Base-by-base conservation (phyloP, 495 filamentous ascomycete species). In the Aspergillus cavernicola region DNA sequence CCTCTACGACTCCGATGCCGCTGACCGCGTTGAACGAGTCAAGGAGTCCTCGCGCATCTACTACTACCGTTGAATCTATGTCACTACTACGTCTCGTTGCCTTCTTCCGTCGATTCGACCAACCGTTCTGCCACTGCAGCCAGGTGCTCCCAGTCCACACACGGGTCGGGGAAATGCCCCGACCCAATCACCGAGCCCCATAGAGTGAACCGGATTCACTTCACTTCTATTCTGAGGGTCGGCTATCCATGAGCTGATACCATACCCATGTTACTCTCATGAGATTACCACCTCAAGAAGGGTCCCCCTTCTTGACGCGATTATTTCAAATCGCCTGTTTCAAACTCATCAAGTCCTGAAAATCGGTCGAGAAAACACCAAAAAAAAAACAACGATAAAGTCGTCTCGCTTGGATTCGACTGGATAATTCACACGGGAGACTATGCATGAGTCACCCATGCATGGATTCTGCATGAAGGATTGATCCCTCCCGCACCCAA, bases 1-100 rank as follows among this genome's bases (percentile, higher is more conserved):
- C 5, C 58, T 76, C 31, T 76, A 76, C 49, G 59, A 67, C 32
- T 46, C 57, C 13, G 70, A 77, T 57, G 61, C 53, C n/a, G 59
- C 63, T 16, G 69, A 74, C 33, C 69, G 71, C 8, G 60, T 66
- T 9, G 70, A 71, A 55, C 72, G 72, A 7, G 59, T 53, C 2
- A 65, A 62, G 29, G 62, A 67, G 42, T 59, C 67, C 0, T 62
- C 65, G 6, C 60, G 68, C 23, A 59, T 70, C 47, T 60, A 64
- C 26, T 68, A 69, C 63, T 53, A 67, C 60, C 64, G 61, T 56
- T 72, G 65, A 71, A 55, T 1, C 1, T 8, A n/a, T 3, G 32
- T 32, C 3, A 38, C 32, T 19, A 4, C 26, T 22, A 7, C 23
- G 35, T 31, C 24, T 13, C 22, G 26, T 19, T 41, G 16, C 18